phyloP scores from a whole-genome alignment of 495 filamentous ascomycete species.

The Hyaloscypha bicolor region DNA sequence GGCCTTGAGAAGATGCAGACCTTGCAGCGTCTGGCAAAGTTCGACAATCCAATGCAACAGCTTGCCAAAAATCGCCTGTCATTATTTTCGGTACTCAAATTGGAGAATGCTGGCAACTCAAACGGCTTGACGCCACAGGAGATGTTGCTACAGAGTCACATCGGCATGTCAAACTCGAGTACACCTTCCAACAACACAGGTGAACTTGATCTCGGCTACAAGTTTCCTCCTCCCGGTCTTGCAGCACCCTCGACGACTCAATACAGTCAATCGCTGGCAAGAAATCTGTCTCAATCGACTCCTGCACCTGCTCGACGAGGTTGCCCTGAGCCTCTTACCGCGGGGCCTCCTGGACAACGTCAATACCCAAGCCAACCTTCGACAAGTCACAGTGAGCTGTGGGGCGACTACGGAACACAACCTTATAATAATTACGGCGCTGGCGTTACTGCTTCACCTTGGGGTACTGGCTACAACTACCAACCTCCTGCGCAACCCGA shows the following conservation, averaged over 20 bases:
- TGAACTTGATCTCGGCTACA: conserved; percentile 21
- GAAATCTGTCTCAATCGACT: neutral
- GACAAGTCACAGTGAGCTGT: neutral
- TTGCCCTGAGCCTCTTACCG: conserved; percentile 34
- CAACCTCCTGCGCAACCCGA: neutral
- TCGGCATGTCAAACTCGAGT: neutral
- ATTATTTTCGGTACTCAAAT: conserved; percentile 21
- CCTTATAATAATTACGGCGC: neutral
- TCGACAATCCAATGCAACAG: conserved; percentile 28
- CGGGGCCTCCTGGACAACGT: conserved; percentile 35
- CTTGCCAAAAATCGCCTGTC: conserved; percentile 22
- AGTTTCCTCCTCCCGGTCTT: conserved; percentile 29
- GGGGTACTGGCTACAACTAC: neutral
- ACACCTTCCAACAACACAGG: neutral
- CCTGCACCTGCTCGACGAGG: conserved; percentile 11
- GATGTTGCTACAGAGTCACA: conserved; percentile 1
- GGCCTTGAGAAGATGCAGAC: conserved; percentile 34
- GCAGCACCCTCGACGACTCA: conserved; percentile 4
- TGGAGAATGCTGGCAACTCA: neutral
- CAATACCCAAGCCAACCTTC: conserved; percentile 13
- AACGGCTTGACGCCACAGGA: conserved; percentile 1
- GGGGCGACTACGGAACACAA: neutral
- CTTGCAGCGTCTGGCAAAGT: conserved; percentile 29
- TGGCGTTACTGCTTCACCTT: neutral
- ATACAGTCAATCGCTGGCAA: conserved; percentile 13